Evolutionary conservation across 2,329 filamentous ascomycete genomes (phyloP), one percentile per base, ranked within the genome.

Genomic region (Clarireedia monteithiana): DNA sequence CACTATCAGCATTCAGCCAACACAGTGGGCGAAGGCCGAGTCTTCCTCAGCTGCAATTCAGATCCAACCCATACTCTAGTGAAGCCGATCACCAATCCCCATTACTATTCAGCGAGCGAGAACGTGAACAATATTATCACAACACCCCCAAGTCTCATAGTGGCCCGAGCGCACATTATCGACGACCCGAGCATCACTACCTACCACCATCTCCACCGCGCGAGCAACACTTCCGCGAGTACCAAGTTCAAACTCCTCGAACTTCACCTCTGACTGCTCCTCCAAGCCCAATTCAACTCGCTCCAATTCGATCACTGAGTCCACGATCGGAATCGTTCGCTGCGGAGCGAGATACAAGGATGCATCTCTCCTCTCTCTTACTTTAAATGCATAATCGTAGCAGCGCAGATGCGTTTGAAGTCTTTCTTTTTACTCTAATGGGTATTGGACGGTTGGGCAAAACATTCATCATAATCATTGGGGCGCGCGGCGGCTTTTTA

Each of bases 331-430:
- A 60, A 48, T 58, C 55, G 20, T 46, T 23, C 42, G 42, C n/a
- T 24, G 42, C 42, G 4, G 62, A 65, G 44, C 60, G 65, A 7
- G 68, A 69, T 54, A 61, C 64, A 7, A 62, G 68, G 42, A 69
- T 69, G 68, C 57, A 64, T 56, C 63, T 69, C 23, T 68, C 67
- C 20, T 63, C 60, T 2, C 53, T 69, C 5, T 52, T 69, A 36
- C 17, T 36, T 14, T 55, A 26, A 55, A 23, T 30, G 5, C n/a
- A n/a, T 24, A n/a, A 10, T 12, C 17, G 5, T n/a, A n/a, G n/a
- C 17, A 44, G 12, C 17, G 10, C 23, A 44, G 17, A 44, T 44
- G 17, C 59, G 61, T 63, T 51, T 12, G n/a, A 42, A 6, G 7
- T 42, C 15, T 42, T 42, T 27, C 12, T 47, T 47, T 26, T 47